Conservation (phyloP, 345 rosid species). For the Anastatica hierochuntica region DNA sequence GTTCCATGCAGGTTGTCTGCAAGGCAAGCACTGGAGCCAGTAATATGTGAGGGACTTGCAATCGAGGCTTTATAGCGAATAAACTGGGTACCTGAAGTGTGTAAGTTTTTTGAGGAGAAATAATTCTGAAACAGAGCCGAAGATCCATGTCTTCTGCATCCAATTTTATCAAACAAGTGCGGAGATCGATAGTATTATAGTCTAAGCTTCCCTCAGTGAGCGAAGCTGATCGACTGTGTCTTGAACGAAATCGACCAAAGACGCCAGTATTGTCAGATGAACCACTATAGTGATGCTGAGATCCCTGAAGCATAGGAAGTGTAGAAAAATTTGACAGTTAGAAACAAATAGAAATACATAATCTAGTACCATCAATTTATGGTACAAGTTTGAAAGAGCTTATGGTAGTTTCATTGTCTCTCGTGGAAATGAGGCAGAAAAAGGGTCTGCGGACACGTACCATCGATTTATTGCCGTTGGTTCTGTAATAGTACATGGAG, state of each 20-base stretch:
- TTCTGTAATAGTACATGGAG: constrained; percentile 61
- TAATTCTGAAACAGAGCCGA: constrained; percentile 84
- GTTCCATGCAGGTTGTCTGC: constrained; percentile 5
- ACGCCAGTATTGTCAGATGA: constrained; percentile 58
- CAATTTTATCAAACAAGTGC: constrained; percentile 54
- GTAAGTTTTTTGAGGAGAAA: constrained; percentile 66
- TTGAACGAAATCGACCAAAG: constrained; percentile 72
- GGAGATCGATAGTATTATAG: constrained; percentile 51
- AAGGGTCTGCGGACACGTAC: constrained; percentile 27
- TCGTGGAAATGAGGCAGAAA: background rate
- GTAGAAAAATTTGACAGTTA: background rate
- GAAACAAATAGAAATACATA: background rate
- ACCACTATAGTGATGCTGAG: constrained; percentile 45
- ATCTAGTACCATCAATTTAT: too few relatives aligned
- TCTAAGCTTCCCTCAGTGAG: constrained; percentile 36
- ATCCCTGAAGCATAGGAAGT: constrained; percentile 37
- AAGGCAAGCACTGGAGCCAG: background rate
- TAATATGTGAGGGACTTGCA: background rate
- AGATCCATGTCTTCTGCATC: constrained; percentile 76
- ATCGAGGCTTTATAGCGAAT: background rate
- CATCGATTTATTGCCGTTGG: constrained; percentile 44
- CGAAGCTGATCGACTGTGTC: constrained; percentile 49
- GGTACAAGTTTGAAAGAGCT: background rate
- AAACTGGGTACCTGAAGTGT: constrained; percentile 63
- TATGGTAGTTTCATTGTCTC: background rate